Conservation (phyloP, 306 rosid species). For the Dryas drummondii region DNA sequence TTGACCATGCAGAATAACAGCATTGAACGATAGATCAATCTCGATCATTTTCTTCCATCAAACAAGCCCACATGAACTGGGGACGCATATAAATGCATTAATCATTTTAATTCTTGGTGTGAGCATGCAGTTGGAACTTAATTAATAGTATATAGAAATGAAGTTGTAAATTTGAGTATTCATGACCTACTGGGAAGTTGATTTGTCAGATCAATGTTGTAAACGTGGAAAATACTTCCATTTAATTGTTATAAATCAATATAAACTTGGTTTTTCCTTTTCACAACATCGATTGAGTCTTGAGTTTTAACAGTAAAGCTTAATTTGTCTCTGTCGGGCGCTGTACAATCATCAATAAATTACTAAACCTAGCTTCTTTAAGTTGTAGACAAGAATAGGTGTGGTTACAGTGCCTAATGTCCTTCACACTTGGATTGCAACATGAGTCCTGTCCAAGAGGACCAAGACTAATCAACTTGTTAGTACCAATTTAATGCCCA, state of each 20-base stretch:
- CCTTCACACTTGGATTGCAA: background rate
- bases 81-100: background rate
- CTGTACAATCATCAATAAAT: background rate
- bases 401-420: background rate
- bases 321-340: constrained; percentile 5
- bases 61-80: constrained; percentile 23
- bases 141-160: no score
- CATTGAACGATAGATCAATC: no score
- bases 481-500: background rate
- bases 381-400: background rate
- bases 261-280: background rate
- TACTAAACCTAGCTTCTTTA: background rate
- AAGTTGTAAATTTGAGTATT: no score
- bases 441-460: background rate
- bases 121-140: background rate
- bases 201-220: background rate
- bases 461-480: background rate
- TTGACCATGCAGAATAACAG: background rate
- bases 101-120: background rate
- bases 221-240: constrained; percentile 7
- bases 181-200: background rate
- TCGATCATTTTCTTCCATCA: background rate
- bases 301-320: background rate
- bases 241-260: background rate
- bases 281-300: background rate